Evolutionary conservation across 2,329 filamentous ascomycete species (phyloP), one percentile per base, ranked within the genome.

Genomic region (Penicillium nordicum): DNA sequence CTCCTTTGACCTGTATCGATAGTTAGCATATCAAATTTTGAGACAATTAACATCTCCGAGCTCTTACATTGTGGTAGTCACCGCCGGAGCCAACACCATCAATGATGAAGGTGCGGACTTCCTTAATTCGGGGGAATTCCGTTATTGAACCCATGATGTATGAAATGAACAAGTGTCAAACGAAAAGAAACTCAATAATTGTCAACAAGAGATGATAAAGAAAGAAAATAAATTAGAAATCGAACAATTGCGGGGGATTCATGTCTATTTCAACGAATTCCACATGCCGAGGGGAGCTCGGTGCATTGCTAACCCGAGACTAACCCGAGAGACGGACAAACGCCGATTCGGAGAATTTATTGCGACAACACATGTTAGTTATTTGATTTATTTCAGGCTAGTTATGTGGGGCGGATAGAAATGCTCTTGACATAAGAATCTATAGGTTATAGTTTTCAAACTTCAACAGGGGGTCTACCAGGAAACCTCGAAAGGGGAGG

Each of bases 21-120:
- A 41, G 54, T 55, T 18, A 47, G 32, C 14, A 14, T 25, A 0
- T 16, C 1, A 3, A 25, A 14, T 5, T 5, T 44, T 21, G n/a
- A 43, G 27, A 46, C 6, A 36, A 34, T 41, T 16, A 12, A 21
- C 7, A 25, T 27, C 7, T 12, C 10, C 2, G 2, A 36, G 14
- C 30, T 52, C 51, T 46, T 68, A 96, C 92, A 81, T 97, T 96
- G 81, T 97, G 92, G 74, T 97, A 97, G 55, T 79, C 77, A 53
- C 77, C 77, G 41, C 77, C 77, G 23, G 76, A 78, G 42, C 77
- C 77, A 5, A 79, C 76, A 36, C 77, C 77, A 51, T 77, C 72
- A 43, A 78, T 75, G 50, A 79, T 62, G 65, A 77, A 79, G 21
- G 77, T 78, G 51, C 76, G 75, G 49, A 79, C 69, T 55, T 73